Percentiles rank a stretch among this genome's conserved stretches.
phyloP scores from a whole-genome alignment of 2,329 filamentous ascomycete genomes.

The Fusarium neocosmosporiellum region DNA sequence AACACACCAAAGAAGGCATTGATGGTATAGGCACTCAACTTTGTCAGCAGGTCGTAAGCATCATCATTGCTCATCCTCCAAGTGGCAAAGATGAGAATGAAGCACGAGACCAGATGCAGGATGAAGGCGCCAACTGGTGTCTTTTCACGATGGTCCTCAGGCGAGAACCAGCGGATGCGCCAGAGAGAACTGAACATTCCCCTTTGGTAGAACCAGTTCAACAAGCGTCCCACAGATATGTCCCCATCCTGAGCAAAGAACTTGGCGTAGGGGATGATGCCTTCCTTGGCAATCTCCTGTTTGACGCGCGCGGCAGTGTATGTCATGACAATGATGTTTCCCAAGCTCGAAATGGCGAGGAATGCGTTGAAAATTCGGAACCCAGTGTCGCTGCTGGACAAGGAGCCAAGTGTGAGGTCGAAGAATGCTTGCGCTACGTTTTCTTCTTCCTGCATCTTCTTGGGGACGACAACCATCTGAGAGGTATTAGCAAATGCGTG shows the following conservation, averaged over 20 bases:
- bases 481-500: neutral
- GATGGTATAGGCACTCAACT: constrained; percentile 48
- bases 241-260: constrained; percentile 58
- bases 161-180: constrained; percentile 45
- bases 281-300: constrained; percentile 71
- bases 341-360: constrained; percentile 64
- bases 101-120: constrained; percentile 48
- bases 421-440: constrained; percentile 51
- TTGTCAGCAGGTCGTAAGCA: constrained; percentile 48
- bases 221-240: constrained; percentile 48
- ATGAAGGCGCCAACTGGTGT: constrained; percentile 51
- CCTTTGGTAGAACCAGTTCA: constrained; percentile 46
- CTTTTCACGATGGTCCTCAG: constrained; percentile 50
- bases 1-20: constrained; percentile 50
- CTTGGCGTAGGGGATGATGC: constrained; percentile 61
- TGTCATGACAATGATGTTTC: constrained; percentile 68
- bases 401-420: constrained; percentile 44
- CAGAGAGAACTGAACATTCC: constrained; percentile 45
- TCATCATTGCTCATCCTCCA: constrained; percentile 38
- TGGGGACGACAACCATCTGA: constrained; percentile 55
- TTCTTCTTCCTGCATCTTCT: constrained; percentile 10
- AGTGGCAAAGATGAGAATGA: constrained; percentile 51
- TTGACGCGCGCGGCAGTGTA: constrained; percentile 67
- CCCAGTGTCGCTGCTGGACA: constrained; percentile 42
- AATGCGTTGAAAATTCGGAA: constrained; percentile 59